phyloP scores from a whole-genome alignment of 2,329 filamentous ascomycete species.

The Raffaelea albimanens region DNA sequence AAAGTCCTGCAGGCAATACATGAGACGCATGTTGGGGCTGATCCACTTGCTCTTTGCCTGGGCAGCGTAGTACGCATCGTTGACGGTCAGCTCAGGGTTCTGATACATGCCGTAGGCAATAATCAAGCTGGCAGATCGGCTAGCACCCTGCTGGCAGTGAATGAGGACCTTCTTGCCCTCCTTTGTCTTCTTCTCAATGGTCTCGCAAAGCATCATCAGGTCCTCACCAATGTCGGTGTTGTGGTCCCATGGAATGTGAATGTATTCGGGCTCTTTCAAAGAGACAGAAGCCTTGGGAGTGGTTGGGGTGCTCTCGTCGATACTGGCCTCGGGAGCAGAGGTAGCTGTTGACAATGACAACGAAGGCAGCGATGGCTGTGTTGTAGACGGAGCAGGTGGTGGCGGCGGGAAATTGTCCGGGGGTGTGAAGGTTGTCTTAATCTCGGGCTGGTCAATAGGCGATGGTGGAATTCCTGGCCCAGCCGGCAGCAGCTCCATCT shows the following conservation, averaged over 20 bases:
- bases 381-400: too few relatives aligned
- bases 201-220: constrained; percentile 63
- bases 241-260: constrained; percentile 82
- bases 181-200: constrained; percentile 62
- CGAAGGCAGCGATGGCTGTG: not conserved
- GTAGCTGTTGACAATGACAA: constrained; percentile 5
- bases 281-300: constrained; percentile 42
- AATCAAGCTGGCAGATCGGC: constrained; percentile 74
- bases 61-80: constrained; percentile 73
- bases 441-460: too few relatives aligned
- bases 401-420: not conserved
- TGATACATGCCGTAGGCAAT: constrained; percentile 79
- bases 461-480: too few relatives aligned
- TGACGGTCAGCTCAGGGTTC: constrained; percentile 66
- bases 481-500: too few relatives aligned
- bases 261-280: constrained; percentile 61
- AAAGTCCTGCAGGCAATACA: constrained; percentile 83
- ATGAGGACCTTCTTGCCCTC: constrained; percentile 71
- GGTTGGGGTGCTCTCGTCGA: constrained; percentile 38
- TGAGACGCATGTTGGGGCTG: constrained; percentile 83
- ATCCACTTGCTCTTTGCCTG: constrained; percentile 81
- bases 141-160: constrained; percentile 80
- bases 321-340: constrained; percentile 15
- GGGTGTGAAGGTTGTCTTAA: not conserved
- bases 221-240: constrained; percentile 79